Percentiles rank a stretch among this genome's conserved stretches.
phyloP scores from a whole-genome alignment of 2,329 filamentous ascomycete genomes.

The Fusarium brachygibbosum region DNA sequence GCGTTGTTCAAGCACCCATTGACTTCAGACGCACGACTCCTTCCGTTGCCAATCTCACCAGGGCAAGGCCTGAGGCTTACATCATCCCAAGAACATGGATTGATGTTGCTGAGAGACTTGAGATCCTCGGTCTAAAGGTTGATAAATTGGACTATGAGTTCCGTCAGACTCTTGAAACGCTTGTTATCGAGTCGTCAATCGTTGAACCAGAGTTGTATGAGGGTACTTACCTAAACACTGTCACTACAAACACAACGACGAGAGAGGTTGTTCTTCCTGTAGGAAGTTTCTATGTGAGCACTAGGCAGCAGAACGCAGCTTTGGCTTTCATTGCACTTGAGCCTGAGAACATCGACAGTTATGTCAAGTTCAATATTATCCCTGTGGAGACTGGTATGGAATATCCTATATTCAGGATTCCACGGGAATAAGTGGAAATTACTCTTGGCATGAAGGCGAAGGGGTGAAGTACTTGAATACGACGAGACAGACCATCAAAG shows the following conservation, averaged over 20 bases:
- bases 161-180: not conserved
- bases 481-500: not conserved
- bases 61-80: constrained; percentile 12
- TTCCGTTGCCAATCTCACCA: constrained; percentile 15
- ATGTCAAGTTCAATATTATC: constrained; percentile 26
- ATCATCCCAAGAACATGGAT: constrained; percentile 20
- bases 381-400: constrained; percentile 13
- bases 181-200: constrained; percentile 2
- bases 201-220: constrained; percentile 20
- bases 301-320: constrained; percentile 21
- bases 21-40: constrained; percentile 24
- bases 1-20: constrained; percentile 5
- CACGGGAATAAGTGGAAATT: not conserved
- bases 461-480: fast-evolving
- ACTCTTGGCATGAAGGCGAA: fast-evolving
- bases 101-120: not conserved
- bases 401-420: constrained; percentile 22
- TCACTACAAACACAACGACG: constrained; percentile 12
- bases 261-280: constrained; percentile 7
- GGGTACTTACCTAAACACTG: constrained; percentile 16
- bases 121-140: constrained; percentile 5
- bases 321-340: constrained; percentile 20
- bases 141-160: constrained; percentile 14
- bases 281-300: constrained; percentile 16
- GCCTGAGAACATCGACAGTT: constrained; percentile 29